Evolutionary conservation across 768 basidiomycete genomes (phyloP), one percentile per base, ranked within the genome.

Genomic region (Clathrus columnatus): DNA sequence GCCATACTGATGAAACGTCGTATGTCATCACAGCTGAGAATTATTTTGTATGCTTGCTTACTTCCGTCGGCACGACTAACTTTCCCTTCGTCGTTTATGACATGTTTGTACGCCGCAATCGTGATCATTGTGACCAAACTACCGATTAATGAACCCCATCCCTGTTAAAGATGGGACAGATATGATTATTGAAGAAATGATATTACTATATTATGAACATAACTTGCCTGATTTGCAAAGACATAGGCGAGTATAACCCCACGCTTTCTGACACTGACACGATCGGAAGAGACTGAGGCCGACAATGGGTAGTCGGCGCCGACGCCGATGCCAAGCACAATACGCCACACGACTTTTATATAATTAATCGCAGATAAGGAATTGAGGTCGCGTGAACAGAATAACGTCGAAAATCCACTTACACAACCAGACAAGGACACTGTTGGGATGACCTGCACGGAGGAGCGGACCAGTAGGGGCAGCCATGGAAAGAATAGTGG

Each of bases 241-340:
- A 87, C 84, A 63, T 85, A 87, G 20, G 82, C 74, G n/a, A 91
- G 74, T 68, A 90, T 75, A 0, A 83, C 83, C 0, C 87, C 87
- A 16, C 85, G 77, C 28, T 85, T 81, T 32, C 79, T 73, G 36
- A 87, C 64, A 59, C 77, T 77, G 5, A 85, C 75, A 14, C 84
- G 76, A 61, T 90, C 87, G 5, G 78, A 79, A 10, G 83, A 79
- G 56, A 87, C 72, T 8, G 78, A 78, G 0, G 86, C 85, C 10
- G 78, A 81, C 85, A 88, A 84, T 1, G 86, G 85, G 63, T 87
- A 87, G 65, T 88, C 88, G 2, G 84, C 87, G 16, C 86, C 88
- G 0, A 90, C 81, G 21, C 87, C 88, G 17, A 91, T 69, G 0
- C 88, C 88, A 30, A 90, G 78, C 6, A 90, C 62, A 51, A 89